Conservation (phyloP, 179 eudicot species). For the Corrigiola litoralis region DNA sequence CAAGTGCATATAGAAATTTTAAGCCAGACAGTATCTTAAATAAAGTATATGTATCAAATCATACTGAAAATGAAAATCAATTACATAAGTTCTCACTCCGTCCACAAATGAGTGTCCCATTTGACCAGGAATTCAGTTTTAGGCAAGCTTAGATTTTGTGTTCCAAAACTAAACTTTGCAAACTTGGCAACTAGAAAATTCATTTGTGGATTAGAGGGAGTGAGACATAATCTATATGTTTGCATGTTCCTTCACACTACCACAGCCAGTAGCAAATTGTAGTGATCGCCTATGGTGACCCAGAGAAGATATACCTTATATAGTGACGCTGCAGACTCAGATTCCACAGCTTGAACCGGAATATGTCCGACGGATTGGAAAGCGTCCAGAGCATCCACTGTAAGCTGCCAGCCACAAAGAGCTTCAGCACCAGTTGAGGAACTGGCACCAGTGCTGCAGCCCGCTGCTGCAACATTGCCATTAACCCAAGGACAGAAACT, state of each 20-base stretch:
- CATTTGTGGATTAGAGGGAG: no score
- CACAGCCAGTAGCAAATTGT: background rate
- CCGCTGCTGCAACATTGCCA: slow-evolving; percentile 98
- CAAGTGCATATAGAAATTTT: no score
- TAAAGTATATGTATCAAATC: no score
- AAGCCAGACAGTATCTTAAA: no score
- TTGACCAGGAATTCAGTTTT: no score
- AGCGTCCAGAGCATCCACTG: slow-evolving; percentile 89
- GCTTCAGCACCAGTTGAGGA: slow-evolving; percentile 67
- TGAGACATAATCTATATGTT: no score
- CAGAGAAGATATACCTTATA: slow-evolving; percentile 51
- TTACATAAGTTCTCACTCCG: no score
- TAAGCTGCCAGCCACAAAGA: slow-evolving; percentile 98
- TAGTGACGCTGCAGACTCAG: slow-evolving; percentile 93
- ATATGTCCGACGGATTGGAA: slow-evolving; percentile 73
- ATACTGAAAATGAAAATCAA: no score
- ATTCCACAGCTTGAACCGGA: slow-evolving; percentile 84
- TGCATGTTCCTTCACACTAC: background rate
- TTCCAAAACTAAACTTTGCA: no score
- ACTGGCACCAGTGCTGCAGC: slow-evolving; percentile 63
- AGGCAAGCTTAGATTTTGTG: no score
- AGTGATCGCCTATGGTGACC: background rate
- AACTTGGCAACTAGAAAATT: no score
- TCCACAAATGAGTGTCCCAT: no score
- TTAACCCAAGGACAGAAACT: slow-evolving; percentile 98